Evolutionary conservation across 2,329 filamentous ascomycete species (phyloP).

Genomic region (Fusarium goolgardi): DNA sequence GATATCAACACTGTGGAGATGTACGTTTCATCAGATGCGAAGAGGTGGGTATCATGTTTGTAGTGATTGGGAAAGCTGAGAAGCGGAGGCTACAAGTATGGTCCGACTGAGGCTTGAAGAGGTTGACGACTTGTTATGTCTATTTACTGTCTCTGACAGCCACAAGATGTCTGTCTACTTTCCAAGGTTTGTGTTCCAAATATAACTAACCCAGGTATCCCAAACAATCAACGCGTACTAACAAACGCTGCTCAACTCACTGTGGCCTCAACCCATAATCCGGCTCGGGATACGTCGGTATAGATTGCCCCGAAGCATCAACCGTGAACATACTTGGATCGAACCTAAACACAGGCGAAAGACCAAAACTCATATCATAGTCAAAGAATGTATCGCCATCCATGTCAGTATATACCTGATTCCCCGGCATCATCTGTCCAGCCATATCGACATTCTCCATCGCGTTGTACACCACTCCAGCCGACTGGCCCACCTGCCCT

Average conservation of each 20-base stretch:
- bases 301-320: slow-evolving; percentile 41
- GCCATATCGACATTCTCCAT: slow-evolving; percentile 36
- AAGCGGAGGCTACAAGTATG: background rate
- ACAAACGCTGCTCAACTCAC: slow-evolving; percentile 8
- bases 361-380: slow-evolving; percentile 48
- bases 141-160: background rate
- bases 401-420: slow-evolving; percentile 42
- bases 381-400: slow-evolving; percentile 47
- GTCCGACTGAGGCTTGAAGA: accelerated
- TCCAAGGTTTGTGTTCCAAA: background rate
- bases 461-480: slow-evolving; percentile 21
- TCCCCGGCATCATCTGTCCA: slow-evolving; percentile 34
- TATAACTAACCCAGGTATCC: slow-evolving; percentile 14
- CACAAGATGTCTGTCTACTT: background rate
- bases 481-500: slow-evolving; percentile 26
- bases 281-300: slow-evolving; percentile 43
- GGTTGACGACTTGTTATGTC: background rate
- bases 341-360: slow-evolving; percentile 47
- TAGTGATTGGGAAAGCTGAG: background rate
- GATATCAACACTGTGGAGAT: slow-evolving; percentile 1
- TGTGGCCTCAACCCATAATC: slow-evolving; percentile 40
- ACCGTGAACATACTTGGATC: slow-evolving; percentile 45
- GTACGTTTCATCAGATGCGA: background rate
- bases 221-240: background rate
- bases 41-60: background rate